These are phyloP conservation scores for Bipolaris sorokiniana DNA, from an alignment of 2,329 filamentous ascomycete species.

Conservation along the genomic window DNA sequence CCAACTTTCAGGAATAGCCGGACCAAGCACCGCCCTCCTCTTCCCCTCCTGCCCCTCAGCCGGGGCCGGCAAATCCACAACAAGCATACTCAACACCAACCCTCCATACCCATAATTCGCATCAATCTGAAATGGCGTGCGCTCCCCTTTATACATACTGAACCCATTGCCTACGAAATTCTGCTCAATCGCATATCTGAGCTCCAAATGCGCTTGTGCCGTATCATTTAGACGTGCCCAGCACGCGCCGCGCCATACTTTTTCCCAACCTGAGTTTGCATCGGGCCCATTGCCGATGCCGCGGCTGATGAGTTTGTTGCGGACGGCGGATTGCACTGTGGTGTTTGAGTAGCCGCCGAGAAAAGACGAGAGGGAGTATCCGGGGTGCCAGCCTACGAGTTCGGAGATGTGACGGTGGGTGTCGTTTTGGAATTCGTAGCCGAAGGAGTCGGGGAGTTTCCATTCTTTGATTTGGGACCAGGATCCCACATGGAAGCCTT, in stretches of 20 bases:
- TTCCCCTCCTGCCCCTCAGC: constrained; percentile 15
- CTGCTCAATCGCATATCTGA: constrained; percentile 56
- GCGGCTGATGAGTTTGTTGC: constrained; percentile 54
- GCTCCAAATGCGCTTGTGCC: constrained; percentile 55
- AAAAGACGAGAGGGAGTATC: constrained; percentile 56
- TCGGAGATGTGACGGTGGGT: constrained; percentile 63
- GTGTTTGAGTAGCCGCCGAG: constrained; percentile 53
- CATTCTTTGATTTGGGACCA: constrained; percentile 59
- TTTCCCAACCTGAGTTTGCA: constrained; percentile 63
- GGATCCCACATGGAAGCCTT: constrained; percentile 56
- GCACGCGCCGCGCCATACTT: constrained; percentile 64
- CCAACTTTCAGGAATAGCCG: constrained; percentile 57
- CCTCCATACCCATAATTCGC: constrained; percentile 66
- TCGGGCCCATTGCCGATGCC: constrained; percentile 57
- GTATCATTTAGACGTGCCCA: constrained; percentile 63
- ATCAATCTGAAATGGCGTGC: constrained; percentile 64
- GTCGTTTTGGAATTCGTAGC: constrained; percentile 52
- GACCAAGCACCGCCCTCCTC: constrained; percentile 54
- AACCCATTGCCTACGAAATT: constrained; percentile 61
- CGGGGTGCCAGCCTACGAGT: constrained; percentile 63
- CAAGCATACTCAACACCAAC: constrained; percentile 59
- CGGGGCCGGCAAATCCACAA: constrained; percentile 55
- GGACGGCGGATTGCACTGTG: constrained; percentile 54
- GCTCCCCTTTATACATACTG: constrained; percentile 57
- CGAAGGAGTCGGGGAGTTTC: constrained; percentile 53